These are phyloP conservation scores for Teratosphaeria epicoccoides DNA, from an alignment of 2,329 filamentous ascomycete genomes.

Conservation along the genomic window DNA sequence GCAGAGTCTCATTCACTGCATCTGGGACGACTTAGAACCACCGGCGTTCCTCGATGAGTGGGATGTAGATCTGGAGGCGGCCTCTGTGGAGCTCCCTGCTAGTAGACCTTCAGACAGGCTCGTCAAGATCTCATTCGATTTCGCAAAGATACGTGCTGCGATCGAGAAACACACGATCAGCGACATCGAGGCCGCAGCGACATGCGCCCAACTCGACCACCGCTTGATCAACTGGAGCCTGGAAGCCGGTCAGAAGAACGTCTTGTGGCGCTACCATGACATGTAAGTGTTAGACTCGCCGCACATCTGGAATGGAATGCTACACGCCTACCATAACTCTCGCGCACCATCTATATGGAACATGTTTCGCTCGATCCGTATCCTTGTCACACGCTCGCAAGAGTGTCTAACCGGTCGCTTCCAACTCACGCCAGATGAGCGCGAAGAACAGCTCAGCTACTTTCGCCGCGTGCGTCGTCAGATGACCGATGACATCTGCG, in stretches of 20 bases:
- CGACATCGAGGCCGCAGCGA: constrained; percentile 14
- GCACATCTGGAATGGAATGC: constrained; percentile 22
- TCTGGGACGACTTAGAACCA: constrained; percentile 22
- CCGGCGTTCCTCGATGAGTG: constrained; percentile 21
- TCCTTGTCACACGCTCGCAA: constrained; percentile 22
- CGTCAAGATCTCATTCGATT: constrained; percentile 15
- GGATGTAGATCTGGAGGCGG: constrained; percentile 15
- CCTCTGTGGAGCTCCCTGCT: constrained; percentile 1
- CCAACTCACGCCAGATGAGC: constrained; percentile 6
- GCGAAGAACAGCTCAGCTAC: constrained; percentile 14
- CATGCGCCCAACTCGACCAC: constrained; percentile 15
- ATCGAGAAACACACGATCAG: constrained; percentile 10
- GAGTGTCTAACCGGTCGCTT: constrained; percentile 17
- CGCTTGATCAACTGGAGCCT: constrained; percentile 20
- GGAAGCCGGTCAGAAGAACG: constrained; percentile 9
- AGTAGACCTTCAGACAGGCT: constrained; percentile 16
- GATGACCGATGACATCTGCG: constrained; percentile 24
- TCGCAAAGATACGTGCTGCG: constrained; percentile 14
- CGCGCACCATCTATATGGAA: constrained; percentile 18
- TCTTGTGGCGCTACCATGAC: constrained; percentile 18
- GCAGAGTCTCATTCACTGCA: constrained; percentile 18
- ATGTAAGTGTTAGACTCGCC: constrained; percentile 19
- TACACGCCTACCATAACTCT: constrained; percentile 15
- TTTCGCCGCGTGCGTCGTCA: constrained; percentile 19
- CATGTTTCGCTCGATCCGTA: constrained; percentile 19